Evolutionary conservation across 805 yeast species (phyloP).

Genomic region (Blastobotrys americana): DNA sequence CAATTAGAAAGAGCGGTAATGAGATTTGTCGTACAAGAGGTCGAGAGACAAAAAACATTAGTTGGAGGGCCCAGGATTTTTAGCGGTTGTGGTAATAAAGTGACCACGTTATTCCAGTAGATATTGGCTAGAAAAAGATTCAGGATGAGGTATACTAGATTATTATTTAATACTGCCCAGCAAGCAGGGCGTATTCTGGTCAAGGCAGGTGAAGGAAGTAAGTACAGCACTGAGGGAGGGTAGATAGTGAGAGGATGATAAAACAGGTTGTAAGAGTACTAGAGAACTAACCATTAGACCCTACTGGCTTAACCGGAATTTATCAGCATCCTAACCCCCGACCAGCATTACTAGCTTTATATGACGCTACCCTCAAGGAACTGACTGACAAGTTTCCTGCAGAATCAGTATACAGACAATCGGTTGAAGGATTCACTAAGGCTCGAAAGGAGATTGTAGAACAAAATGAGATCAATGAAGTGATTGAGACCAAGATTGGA

Average conservation of each 20-base stretch:
- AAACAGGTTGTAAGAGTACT: too few relatives aligned
- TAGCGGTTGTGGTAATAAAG: too few relatives aligned
- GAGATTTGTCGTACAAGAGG: too few relatives aligned
- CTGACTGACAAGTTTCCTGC: conserved; percentile 58
- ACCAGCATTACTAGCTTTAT: conserved; percentile 65
- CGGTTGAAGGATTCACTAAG: conserved; percentile 64
- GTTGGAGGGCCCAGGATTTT: too few relatives aligned
- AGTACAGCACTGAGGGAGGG: too few relatives aligned
- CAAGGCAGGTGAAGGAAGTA: conserved; percentile 1
- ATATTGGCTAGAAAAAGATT: not conserved
- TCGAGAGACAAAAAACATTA: too few relatives aligned
- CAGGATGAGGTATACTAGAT: conserved; percentile 6
- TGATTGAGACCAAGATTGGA: conserved; percentile 68
- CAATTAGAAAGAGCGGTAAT: too few relatives aligned
- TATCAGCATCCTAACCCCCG: conserved; percentile 77
- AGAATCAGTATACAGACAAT: conserved; percentile 66
- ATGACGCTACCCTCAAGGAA: conserved; percentile 57
- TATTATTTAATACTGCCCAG: conserved; percentile 1
- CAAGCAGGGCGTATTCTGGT: conserved; percentile 3
- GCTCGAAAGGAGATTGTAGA: conserved; percentile 64
- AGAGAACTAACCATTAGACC: conserved; percentile 30
- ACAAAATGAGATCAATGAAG: conserved; percentile 49
- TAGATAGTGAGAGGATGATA: too few relatives aligned
- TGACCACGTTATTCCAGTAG: too few relatives aligned
- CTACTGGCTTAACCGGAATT: conserved; percentile 77